phyloP scores from a whole-genome alignment of 1,284 basidiomycete genomes.

The Schizophyllum commune region DNA sequence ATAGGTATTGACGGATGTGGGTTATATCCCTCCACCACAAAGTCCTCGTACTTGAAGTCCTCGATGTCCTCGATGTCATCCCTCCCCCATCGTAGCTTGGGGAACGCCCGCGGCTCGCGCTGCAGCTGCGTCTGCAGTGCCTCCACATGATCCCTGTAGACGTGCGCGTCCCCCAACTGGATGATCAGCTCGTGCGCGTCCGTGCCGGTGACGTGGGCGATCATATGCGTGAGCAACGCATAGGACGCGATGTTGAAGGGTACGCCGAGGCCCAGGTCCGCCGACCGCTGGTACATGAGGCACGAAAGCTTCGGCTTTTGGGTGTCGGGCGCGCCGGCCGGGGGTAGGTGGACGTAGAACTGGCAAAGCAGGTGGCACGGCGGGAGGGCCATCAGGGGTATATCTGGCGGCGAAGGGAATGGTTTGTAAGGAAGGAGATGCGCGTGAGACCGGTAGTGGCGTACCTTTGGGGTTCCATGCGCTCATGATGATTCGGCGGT shows the following conservation, averaged over 20 bases:
- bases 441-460: conserved; percentile 15
- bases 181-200: conserved; percentile 86
- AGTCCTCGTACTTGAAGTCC: conserved; percentile 75
- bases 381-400: conserved; percentile 90
- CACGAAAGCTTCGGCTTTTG: conserved; percentile 78
- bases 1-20: conserved; percentile 85
- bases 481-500: conserved; percentile 90
- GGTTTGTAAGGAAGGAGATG: neutral
- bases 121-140: conserved; percentile 79
- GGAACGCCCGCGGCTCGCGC: conserved; percentile 78
- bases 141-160: conserved; percentile 90
- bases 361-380: conserved; percentile 99
- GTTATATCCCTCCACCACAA: conserved; percentile 82
- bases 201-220: conserved; percentile 85
- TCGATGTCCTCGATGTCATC: conserved; percentile 69
- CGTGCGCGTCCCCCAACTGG: conserved; percentile 94
- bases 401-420: conserved; percentile 44
- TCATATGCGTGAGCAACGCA: conserved; percentile 93
- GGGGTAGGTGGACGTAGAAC: conserved; percentile 90
- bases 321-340: conserved; percentile 33
- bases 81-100: conserved; percentile 69
- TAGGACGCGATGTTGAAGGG: conserved; percentile 99
- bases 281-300: conserved; percentile 97
- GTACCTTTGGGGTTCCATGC: conserved; percentile 97
- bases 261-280: conserved; percentile 93